Evolutionary conservation across 2,329 filamentous ascomycete species (phyloP).

Genomic region (Sporothrix protearum): DNA sequence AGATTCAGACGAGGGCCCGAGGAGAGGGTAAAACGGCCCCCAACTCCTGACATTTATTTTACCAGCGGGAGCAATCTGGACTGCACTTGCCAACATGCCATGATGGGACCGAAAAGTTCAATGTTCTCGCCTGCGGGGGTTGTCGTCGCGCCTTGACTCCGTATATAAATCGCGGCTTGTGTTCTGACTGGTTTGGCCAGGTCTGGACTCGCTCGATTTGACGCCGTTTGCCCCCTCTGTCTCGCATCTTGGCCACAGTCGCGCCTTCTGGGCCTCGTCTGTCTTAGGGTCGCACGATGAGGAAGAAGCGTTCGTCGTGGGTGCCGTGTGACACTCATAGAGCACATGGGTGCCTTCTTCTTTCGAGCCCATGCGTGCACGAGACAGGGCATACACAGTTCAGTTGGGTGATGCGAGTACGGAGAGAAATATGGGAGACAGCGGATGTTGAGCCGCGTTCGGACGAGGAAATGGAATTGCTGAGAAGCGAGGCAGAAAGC

Average conservation of each 20-base stretch:
- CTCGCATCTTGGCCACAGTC: conserved; percentile 9
- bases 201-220: background rate
- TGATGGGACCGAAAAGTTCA: background rate
- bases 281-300: background rate
- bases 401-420: background rate
- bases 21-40: conserved; percentile 24
- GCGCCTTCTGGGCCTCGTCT: background rate
- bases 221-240: background rate
- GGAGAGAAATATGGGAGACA: background rate
- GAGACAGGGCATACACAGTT: background rate
- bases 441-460: background rate
- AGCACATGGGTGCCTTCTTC: background rate
- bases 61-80: background rate
- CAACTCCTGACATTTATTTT: conserved; percentile 13
- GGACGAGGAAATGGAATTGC: background rate
- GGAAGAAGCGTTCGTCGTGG: background rate
- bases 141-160: background rate
- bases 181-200: background rate
- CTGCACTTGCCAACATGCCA: background rate
- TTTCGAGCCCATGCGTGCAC: background rate
- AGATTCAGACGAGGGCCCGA: conserved; percentile 19
- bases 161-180: background rate
- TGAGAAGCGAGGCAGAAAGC: background rate
- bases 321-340: background rate
- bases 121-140: background rate